Evolutionary conservation across 208 protist species (phyloP).

Genomic region (Acanthamoeba polyphaga): DNA sequence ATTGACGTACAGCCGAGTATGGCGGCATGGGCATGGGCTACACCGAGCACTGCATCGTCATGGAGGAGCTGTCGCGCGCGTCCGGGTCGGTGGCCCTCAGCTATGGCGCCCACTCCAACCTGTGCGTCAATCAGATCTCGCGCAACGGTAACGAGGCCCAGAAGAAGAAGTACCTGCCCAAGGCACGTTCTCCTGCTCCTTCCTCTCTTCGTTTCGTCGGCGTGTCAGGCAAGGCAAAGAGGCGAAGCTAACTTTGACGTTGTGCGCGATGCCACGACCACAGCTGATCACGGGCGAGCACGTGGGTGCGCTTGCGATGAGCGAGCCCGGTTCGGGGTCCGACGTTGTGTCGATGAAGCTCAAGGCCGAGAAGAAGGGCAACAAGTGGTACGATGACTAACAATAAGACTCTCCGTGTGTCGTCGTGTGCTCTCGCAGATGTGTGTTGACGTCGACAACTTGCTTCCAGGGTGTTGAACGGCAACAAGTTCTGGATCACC

Average conservation of each 20-base stretch:
- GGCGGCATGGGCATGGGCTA: conserved; percentile 95
- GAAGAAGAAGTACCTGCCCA: conserved; percentile 92
- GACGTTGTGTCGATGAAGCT: conserved; percentile 97
- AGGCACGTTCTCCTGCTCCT: conserved; percentile 58
- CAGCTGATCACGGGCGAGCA: conserved; percentile 96
- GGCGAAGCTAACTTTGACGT: not conserved
- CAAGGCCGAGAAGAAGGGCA: conserved; percentile 91
- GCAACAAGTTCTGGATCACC: conserved; percentile 98
- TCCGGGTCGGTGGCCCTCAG: conserved; percentile 90
- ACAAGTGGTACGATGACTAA: conserved; percentile 42
- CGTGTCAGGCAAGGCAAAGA: not conserved
- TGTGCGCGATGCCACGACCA: conserved; percentile 41
- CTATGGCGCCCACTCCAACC: conserved; percentile 93
- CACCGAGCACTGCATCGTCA: conserved; percentile 90
- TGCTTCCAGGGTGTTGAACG: conserved; percentile 92
- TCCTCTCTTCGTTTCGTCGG: not conserved
- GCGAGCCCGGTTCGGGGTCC: conserved; percentile 94
- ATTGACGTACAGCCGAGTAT: conserved; percentile 84
- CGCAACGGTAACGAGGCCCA: conserved; percentile 93
- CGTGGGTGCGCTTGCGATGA: conserved; percentile 97
- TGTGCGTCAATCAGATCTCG: conserved; percentile 93
- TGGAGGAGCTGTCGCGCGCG: conserved; percentile 90
- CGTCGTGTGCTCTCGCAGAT: not conserved
- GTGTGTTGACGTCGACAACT: not conserved
- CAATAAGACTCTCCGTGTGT: not conserved